Evolutionary conservation across 108 stramenopile species (phyloP), one percentile per base, ranked within the genome.

Genomic region (Skeletonema marinoi): DNA sequence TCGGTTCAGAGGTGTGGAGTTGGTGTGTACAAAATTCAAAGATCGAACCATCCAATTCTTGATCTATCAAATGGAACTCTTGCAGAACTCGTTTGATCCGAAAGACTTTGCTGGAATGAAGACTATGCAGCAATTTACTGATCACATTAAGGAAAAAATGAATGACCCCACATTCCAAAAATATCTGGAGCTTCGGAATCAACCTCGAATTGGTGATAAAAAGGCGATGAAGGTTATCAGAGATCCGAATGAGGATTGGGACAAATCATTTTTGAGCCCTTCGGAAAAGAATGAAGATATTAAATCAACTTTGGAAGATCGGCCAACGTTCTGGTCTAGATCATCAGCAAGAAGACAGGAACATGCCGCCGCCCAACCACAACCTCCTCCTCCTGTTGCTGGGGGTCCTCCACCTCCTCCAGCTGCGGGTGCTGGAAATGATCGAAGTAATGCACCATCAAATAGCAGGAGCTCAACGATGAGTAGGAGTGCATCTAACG

Each of bases 211-310:
- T 60, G 80, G 80, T 50, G 69, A 70, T 41, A 70, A 70, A 9
- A 80, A 63, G 61, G 80, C 80, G 11, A 80, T 80, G 80, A 75
- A 80, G 63, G 46, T 48, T 7, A 80, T 80, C 59, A 64, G 41
- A 60, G 80, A 80, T 51, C 73, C 58, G 31, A 46, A 60, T 19
- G 35, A 14, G 35, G 31, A 60, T 13, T 80, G 80, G 80, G 75
- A 80, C 39, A 80, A 75, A 33, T 44, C 32, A 4, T 80, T 80
- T 42, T 31, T 76, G 1, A 68, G 50, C 8, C 80, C 80, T 16
- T 39, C 68, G 29, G 70, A 30, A 32, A 74, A 25, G 25, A 67
- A 25, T 25, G 54, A 56, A 9, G 54, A 56, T 56, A 56, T 56
- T 29, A 56, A 56, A 25, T 56, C 54, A 25, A 29, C 1, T 8